Evolutionary conservation across 129 eudicot genomes (phyloP).

Genomic region (Cynara cardunculus): DNA sequence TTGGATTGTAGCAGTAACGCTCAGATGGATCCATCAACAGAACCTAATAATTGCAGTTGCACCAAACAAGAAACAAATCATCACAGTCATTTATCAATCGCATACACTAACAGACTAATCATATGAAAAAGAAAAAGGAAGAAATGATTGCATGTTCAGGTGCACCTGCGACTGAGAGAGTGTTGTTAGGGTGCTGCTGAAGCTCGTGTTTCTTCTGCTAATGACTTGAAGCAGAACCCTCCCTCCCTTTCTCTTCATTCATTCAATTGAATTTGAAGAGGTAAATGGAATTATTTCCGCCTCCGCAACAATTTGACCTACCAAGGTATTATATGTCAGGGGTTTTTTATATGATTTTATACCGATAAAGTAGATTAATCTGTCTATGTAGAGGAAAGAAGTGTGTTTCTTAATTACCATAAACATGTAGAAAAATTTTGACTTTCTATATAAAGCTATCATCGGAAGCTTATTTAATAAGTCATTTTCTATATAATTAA

Average conservation of each 20-base stretch:
- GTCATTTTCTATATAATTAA: too few species aligned
- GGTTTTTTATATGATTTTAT: too few species aligned
- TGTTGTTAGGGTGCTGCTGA: constrained; percentile 22
- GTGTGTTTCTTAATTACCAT: too few species aligned
- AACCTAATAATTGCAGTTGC: constrained; percentile 3
- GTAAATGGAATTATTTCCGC: neutral
- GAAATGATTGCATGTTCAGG: neutral
- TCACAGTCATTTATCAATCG: neutral
- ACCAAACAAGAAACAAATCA: neutral
- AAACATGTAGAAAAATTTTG: too few species aligned
- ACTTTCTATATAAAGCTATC: too few species aligned
- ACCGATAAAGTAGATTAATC: too few species aligned
- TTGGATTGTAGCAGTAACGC: constrained; percentile 76
- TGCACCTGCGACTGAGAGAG: constrained; percentile 23
- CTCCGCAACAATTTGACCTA: neutral
- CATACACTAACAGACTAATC: neutral
- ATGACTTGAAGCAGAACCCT: constrained; percentile 23
- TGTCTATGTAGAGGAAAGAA: too few species aligned
- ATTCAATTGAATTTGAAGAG: constrained; percentile 7
- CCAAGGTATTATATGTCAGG: too few species aligned
- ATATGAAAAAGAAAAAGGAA: neutral
- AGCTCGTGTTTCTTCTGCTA: constrained; percentile 9
- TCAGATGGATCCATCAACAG: constrained; percentile 55
- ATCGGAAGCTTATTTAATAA: too few species aligned
- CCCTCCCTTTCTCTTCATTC: constrained; percentile 16